Base-by-base conservation (phyloP, 225 moss, liverwort and hornwort species). In the Physcomitrium patens region DNA sequence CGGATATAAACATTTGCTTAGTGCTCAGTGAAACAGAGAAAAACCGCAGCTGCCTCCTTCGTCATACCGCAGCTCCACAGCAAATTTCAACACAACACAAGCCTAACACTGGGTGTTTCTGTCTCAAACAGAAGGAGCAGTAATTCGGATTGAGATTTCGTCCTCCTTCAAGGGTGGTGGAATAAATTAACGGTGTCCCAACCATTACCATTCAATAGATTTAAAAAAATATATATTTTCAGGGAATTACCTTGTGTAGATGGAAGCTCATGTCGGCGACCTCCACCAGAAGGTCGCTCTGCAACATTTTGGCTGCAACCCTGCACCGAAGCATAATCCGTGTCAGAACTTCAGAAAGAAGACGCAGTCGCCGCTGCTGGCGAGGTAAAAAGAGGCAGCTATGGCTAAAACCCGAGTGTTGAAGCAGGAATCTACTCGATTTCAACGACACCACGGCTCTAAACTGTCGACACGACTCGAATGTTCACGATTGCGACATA, bases 211-310 rank as follows among this genome's bases (percentile, higher is more conserved):
- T 24, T 24, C 24, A 24, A 1, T 24, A 24, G 1, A 24, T 24
- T 24, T 24, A 24, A 24, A 1, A 24, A 24, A 17, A 48, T 18
- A 55, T 22, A 1, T 14, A 14, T 41, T 64, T 8, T 3, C 11
- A 58, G 54, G 20, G 13, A 7, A 5, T 10, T 79, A 93, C 95
- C 95, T 92, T 96, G 74, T 96, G 95, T 9, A 96, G 85, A 84
- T 96, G 93, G 67, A 96, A 96, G 65, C 90, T 91, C 91, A 89
- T 90, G 24, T 93, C 90, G 10, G 76, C 91, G 19, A 96, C 91
- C 65, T 96, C 93, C 53, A 96, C 95, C 49, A 90, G 79, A 31
- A 96, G 84, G 79, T 96, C 93, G 80, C 95, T 96, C 63, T 82
- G 78, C 26, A 88, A 80, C 85, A 85, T 85, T 3, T 80, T 85